Conservation (phyloP, 129 eudicot genomes). For the Calendula officinalis region DNA sequence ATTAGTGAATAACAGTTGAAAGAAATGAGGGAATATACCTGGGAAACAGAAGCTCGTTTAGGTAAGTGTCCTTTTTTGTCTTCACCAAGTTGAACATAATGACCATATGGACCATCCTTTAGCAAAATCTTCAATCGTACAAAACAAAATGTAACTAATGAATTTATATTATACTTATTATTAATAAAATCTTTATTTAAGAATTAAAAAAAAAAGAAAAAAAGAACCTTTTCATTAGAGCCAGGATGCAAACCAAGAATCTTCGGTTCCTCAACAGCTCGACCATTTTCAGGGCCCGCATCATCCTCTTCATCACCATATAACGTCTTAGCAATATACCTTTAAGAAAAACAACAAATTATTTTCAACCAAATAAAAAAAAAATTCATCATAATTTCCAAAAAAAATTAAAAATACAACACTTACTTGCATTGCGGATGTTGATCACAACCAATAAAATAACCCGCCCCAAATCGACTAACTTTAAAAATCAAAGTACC, state of each 20-base stretch:
- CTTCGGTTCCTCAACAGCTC: constrained; percentile 74
- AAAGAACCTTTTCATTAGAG: constrained; percentile 70
- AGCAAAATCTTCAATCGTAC: constrained; percentile 49
- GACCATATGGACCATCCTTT: constrained; percentile 93
- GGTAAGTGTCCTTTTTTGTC: constrained; percentile 82
- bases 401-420: not conserved
- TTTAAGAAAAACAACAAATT: constrained; percentile 22
- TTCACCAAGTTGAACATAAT: constrained; percentile 94
- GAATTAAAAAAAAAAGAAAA: constrained; percentile 15
- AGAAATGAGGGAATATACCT: constrained; percentile 32
- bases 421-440: constrained; percentile 98
- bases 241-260: constrained; percentile 76
- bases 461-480: constrained; percentile 85
- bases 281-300: constrained; percentile 32
- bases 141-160: constrained; percentile 12
- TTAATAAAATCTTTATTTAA: not conserved
- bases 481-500: constrained; percentile 86
- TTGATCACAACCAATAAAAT: constrained; percentile 91
- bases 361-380: not conserved
- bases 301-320: constrained; percentile 85
- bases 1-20: no score
- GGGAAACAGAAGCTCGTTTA: constrained; percentile 72
- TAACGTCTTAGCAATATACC: constrained; percentile 85
- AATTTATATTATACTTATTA: not conserved
- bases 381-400: not conserved